Conservation (phyloP, 495 filamentous ascomycete genomes). For the Astrothelium subdiscretum region DNA sequence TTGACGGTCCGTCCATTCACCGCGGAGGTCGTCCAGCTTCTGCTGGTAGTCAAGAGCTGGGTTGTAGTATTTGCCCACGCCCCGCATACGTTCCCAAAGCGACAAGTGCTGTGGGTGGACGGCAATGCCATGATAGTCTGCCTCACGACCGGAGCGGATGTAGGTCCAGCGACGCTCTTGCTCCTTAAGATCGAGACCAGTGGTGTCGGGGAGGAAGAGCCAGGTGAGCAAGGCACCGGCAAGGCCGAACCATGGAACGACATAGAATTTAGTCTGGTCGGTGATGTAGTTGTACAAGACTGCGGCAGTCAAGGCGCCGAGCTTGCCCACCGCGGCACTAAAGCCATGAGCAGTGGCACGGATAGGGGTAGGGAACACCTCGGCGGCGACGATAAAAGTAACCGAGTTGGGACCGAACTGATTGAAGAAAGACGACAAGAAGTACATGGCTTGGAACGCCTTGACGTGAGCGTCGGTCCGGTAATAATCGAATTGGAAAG, state of each 20-base stretch:
- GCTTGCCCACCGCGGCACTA: constrained; percentile 72
- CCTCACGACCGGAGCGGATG: constrained; percentile 58
- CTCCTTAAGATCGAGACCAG: constrained; percentile 85
- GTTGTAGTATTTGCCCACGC: constrained; percentile 65
- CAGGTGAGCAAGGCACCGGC: constrained; percentile 64
- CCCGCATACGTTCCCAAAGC: constrained; percentile 61
- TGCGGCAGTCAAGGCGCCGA: constrained; percentile 70
- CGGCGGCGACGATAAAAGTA: constrained; percentile 83
- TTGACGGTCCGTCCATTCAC: constrained; percentile 50
- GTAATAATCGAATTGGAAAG: constrained; percentile 75
- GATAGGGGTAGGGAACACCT: constrained; percentile 81
- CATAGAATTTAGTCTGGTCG: constrained; percentile 64
- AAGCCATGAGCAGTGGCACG: constrained; percentile 86
- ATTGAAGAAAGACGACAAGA: constrained; percentile 88
- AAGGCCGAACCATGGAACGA: constrained; percentile 87
- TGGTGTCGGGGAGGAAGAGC: constrained; percentile 83
- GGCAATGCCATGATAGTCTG: constrained; percentile 81
- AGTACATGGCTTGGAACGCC: constrained; percentile 87
- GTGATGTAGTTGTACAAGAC: constrained; percentile 84
- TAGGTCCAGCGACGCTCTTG: constrained; percentile 81
- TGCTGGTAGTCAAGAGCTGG: constrained; percentile 63
- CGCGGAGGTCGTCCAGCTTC: constrained; percentile 69
- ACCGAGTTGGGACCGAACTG: constrained; percentile 90
- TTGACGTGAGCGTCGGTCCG: constrained; percentile 50
- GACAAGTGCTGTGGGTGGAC: constrained; percentile 78